phyloP scores from a whole-genome alignment of 441 rosid genomes.

The Erysimum pusillum region DNA sequence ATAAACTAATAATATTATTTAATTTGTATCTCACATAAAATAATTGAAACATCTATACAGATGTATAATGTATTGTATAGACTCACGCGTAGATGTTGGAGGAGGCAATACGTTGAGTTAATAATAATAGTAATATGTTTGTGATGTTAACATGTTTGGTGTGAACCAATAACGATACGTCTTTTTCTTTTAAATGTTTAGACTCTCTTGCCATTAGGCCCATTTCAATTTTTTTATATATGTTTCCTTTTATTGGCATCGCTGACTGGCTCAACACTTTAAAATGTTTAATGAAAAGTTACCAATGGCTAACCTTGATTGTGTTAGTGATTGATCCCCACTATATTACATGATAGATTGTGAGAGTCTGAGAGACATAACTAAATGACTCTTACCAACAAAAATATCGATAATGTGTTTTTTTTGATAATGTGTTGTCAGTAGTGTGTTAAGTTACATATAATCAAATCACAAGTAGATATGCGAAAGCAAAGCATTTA shows the following conservation, averaged over 20 bases:
- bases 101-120: constrained; percentile 12
- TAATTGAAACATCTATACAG: background rate
- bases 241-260: background rate
- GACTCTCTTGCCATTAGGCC: background rate
- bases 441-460: too few relatives aligned
- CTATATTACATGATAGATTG: too few relatives aligned
- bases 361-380: too few relatives aligned
- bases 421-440: too few relatives aligned
- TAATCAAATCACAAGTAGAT: too few relatives aligned
- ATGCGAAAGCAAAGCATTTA: too few relatives aligned
- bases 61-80: background rate
- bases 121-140: background rate
- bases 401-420: too few relatives aligned
- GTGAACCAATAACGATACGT: constrained; percentile 41
- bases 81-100: background rate
- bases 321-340: too few relatives aligned
- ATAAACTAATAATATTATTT: background rate
- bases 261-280: too few relatives aligned
- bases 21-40: background rate
- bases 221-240: too few relatives aligned
- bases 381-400: too few relatives aligned
- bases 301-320: too few relatives aligned
- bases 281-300: background rate
- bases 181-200: background rate
- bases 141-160: constrained; percentile 29